Base-by-base conservation (phyloP, 805 yeast species). In the Yamadazyma sp. region DNA sequence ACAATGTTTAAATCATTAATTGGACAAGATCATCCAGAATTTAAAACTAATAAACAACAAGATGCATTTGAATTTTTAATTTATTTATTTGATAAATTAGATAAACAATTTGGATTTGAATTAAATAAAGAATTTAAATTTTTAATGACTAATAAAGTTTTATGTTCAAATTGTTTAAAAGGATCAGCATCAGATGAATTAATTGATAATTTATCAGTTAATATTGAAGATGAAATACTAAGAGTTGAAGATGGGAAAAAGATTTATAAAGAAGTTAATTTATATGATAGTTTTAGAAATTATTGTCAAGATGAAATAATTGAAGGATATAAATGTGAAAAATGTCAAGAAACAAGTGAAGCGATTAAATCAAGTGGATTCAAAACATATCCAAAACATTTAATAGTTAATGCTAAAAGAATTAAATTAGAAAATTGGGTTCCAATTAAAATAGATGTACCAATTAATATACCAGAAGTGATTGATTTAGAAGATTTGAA, bases 41-140 rank as follows among this genome's bases (percentile, higher is more conserved):
- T 93, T 49, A 70, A 80, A 29, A 80, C 95, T 0, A 85, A 81
- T 71, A 77, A 80, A 47, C 99, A 93, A 55, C 98, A 93, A 57
- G 99, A 93, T 64, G 93, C 98, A 0, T 84, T 80, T 65, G 98
- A 93, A 56, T 93, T 88, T 53, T 74, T 88, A 59, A 60, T 76
- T 4, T 83, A 79, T 53, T 57, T 91, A 7, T 51, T 80, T 19
- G 83, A 81, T 37, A 72, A 76, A 43, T 56, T 88, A 18, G 89
- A 83, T 43, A 54, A 56, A 4, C 56, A 65, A 31, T 60, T 73
- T 20, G 57, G 64, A 0, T 33, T 43, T 13, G 62, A 64, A 18
- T 79, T 86, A 1, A 73, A 77, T 38, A 70, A 73, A 33, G 47
- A 69, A 11, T 79, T 91, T 50, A 78, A 79, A 47, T 91, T 82